Conservation (phyloP, 441 rosid species). For the Brassica hybrid region DNA sequence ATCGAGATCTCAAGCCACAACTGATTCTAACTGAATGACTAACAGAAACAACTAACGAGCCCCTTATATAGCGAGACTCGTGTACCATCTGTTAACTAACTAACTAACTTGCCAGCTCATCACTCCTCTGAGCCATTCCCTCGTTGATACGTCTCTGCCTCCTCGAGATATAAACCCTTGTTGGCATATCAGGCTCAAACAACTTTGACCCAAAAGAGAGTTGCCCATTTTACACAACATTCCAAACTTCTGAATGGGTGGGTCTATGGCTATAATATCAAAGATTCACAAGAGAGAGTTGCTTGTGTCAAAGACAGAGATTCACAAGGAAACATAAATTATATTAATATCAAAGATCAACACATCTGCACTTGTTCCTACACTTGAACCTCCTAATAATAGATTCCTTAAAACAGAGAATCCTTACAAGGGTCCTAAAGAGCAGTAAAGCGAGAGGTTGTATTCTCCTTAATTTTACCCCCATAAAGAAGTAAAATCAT, state of each 20-base stretch:
- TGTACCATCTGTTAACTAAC: too few species aligned
- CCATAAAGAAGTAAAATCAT: not conserved
- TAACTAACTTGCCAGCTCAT: too few species aligned
- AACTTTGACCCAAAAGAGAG: conserved; percentile 32
- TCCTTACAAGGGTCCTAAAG: conserved; percentile 28
- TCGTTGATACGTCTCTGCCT: too few species aligned
- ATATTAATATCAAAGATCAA: conserved; percentile 38
- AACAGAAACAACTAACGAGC: too few species aligned
- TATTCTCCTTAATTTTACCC: conserved; percentile 31
- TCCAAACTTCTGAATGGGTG: conserved; percentile 1
- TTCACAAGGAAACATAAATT: not conserved
- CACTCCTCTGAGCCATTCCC: too few species aligned
- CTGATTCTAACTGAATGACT: too few species aligned
- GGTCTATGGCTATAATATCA: not conserved
- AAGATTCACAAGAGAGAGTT: too few species aligned
- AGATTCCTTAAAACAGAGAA: conserved; percentile 39
- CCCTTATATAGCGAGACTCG: too few species aligned
- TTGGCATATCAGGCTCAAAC: not conserved
- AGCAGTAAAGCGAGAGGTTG: conserved; percentile 41
- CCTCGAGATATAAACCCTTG: too few species aligned
- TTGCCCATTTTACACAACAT: conserved; percentile 5
- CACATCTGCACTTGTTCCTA: conserved; percentile 43
- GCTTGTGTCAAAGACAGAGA: too few species aligned
- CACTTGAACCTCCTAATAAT: conserved; percentile 22
- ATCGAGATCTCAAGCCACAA: too few species aligned